Conservation (phyloP, 2,329 filamentous ascomycete genomes). For the Clarireedia paspali region DNA sequence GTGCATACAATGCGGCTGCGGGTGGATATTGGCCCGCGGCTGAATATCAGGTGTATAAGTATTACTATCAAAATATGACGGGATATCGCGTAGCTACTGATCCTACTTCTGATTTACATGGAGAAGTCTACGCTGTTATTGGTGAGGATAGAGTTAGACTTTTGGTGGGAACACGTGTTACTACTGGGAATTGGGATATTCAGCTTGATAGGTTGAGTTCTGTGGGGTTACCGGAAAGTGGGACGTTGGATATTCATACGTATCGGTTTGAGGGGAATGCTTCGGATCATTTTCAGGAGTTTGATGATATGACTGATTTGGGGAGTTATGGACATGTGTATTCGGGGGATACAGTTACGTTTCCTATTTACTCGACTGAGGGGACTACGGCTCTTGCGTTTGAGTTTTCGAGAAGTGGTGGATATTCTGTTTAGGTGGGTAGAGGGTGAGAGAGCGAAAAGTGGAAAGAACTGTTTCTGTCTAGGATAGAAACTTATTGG, state of each 20-base stretch:
- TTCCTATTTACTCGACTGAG: constrained; percentile 33
- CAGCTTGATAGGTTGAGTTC: constrained; percentile 16
- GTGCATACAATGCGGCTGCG: constrained; percentile 13
- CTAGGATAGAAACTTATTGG: no score
- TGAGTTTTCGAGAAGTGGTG: constrained; percentile 26
- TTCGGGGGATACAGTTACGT: constrained; percentile 30
- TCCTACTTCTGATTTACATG: constrained; percentile 17
- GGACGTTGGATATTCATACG: constrained; percentile 20
- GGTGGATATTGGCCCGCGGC: constrained; percentile 34
- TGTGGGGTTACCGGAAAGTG: constrained; percentile 16
- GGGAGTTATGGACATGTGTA: constrained; percentile 30
- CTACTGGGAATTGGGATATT: constrained; percentile 21
- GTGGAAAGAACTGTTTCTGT: no score
- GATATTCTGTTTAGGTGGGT: no score
- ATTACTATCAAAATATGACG: constrained; percentile 38
- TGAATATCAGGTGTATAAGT: constrained; percentile 41
- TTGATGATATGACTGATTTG: constrained; percentile 24
- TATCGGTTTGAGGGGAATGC: constrained; percentile 22
- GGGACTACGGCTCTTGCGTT: constrained; percentile 34
- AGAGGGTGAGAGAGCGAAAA: no score
- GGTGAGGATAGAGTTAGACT: constrained; percentile 16
- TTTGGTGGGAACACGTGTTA: constrained; percentile 15
- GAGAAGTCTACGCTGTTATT: constrained; percentile 20
- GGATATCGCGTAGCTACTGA: constrained; percentile 32
- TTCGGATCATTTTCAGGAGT: constrained; percentile 15